A percentile compares a stretch with the other conserved stretches of the same genome.
Conservation (phyloP, 2,329 filamentous ascomycete species). For the Cadophora gregata region DNA sequence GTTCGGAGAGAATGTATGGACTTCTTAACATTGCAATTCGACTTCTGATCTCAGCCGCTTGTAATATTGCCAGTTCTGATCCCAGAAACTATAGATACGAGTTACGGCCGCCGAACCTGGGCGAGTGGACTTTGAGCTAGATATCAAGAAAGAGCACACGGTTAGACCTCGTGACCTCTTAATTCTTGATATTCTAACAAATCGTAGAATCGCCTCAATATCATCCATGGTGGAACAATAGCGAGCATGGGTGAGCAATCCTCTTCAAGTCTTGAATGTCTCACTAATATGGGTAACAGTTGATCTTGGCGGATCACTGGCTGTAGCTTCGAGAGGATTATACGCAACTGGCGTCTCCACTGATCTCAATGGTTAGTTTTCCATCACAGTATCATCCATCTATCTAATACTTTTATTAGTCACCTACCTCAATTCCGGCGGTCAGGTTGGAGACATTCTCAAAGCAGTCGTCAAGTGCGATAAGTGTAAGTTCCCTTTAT, state of each 20-base stretch:
- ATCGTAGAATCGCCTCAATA: constrained; percentile 73
- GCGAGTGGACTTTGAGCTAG: constrained; percentile 76
- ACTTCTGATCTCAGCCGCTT: neutral
- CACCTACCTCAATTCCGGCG: constrained; percentile 66
- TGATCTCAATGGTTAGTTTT: constrained; percentile 61
- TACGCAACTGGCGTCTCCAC: constrained; percentile 70
- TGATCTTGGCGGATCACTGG: constrained; percentile 68
- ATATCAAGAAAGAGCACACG: constrained; percentile 77
- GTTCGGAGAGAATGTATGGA: constrained; percentile 44
- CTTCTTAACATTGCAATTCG: neutral
- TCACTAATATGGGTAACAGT: constrained; percentile 46
- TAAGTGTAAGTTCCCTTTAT: constrained; percentile 54
- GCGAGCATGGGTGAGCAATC: constrained; percentile 63
- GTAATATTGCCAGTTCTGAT: neutral
- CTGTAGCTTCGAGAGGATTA: constrained; percentile 67
- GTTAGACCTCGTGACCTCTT: constrained; percentile 50
- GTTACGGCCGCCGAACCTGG: constrained; percentile 69
- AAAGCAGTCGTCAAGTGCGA: constrained; percentile 64
- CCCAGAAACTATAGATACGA: constrained; percentile 59
- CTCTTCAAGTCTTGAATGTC: neutral
- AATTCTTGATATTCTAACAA: neutral
- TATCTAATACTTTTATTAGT: constrained; percentile 50
- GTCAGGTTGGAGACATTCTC: constrained; percentile 61
- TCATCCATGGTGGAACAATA: constrained; percentile 79
- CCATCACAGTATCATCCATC: neutral